Conservation (phyloP, 768 basidiomycete genomes). For the Hemileccinum impolitum region DNA sequence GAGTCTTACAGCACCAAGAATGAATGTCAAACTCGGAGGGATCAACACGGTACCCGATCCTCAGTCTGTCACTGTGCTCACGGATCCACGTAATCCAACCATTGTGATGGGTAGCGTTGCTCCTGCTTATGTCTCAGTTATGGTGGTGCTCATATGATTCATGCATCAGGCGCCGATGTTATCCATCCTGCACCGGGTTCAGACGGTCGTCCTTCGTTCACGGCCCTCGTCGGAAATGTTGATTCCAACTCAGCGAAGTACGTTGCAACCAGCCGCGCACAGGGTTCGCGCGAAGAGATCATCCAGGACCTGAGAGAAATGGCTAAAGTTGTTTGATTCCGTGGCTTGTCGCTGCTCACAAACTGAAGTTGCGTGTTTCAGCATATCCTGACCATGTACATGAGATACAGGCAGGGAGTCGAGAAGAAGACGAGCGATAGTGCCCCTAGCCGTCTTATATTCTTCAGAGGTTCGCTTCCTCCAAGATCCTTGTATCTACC, state of each 20-base stretch:
- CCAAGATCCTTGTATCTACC: background rate
- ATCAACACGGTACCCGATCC: constrained; percentile 78
- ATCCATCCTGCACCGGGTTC: constrained; percentile 82
- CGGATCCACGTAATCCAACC: constrained; percentile 70
- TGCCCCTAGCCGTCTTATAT: constrained; percentile 68
- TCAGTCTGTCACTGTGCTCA: constrained; percentile 57
- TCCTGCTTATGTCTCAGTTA: background rate
- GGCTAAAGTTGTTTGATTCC: constrained; percentile 43
- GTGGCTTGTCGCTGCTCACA: background rate
- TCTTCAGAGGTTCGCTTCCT: constrained; percentile 59
- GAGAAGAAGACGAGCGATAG: constrained; percentile 46
- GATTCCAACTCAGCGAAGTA: constrained; percentile 78
- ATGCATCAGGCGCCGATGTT: constrained; percentile 64
- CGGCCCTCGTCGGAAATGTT: constrained; percentile 75
- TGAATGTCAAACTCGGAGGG: constrained; percentile 83
- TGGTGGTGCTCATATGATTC: constrained; percentile 1
- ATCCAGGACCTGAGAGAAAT: constrained; percentile 69
- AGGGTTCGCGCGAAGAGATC: constrained; percentile 69
- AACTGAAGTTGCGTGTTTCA: constrained; percentile 25
- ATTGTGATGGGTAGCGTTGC: constrained; percentile 65
- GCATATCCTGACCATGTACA: constrained; percentile 57
- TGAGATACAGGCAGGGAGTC: constrained; percentile 48
- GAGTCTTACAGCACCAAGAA: constrained; percentile 36
- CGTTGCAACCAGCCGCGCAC: constrained; percentile 56
- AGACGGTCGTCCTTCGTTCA: constrained; percentile 77